phyloP scores from a whole-genome alignment of 345 rosid genomes.

The Clausena lansium region DNA sequence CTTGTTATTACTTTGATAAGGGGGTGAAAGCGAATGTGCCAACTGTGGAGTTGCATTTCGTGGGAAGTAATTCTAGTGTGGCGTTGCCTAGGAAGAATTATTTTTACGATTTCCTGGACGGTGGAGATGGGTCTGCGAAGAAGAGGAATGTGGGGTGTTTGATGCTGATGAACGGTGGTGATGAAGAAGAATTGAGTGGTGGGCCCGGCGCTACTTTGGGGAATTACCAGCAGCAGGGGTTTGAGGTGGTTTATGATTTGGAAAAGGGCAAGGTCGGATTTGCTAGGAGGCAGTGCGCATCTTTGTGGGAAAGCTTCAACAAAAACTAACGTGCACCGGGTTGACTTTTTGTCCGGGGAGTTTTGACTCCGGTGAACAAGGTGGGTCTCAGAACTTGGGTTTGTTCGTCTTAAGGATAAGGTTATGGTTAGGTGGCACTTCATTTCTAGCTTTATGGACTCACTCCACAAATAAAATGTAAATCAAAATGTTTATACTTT shows the following conservation, averaged over 20 bases:
- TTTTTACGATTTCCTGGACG: constrained; percentile 73
- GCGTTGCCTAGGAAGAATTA: constrained; percentile 77
- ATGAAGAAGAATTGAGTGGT: constrained; percentile 63
- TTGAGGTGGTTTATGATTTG: constrained; percentile 90
- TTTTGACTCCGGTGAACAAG: constrained; percentile 3
- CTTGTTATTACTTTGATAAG: constrained; percentile 60
- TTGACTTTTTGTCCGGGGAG: constrained; percentile 8
- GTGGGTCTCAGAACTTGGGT: background rate
- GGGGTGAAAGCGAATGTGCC: constrained; percentile 55
- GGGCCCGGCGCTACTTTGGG: constrained; percentile 85
- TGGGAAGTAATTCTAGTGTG: constrained; percentile 71
- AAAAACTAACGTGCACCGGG: constrained; percentile 32
- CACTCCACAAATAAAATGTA: constrained; percentile 1
- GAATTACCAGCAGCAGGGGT: constrained; percentile 94
- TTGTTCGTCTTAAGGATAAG: background rate
- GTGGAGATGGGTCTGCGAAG: constrained; percentile 38
- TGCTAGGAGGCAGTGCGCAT: constrained; percentile 76
- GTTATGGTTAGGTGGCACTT: constrained; percentile 11
- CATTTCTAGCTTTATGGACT: constrained; percentile 21
- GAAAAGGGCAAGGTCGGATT: constrained; percentile 74
- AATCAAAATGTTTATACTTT: constrained; percentile 9
- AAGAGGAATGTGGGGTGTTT: constrained; percentile 70
- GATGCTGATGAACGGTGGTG: constrained; percentile 95
- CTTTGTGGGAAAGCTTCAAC: constrained; percentile 74
- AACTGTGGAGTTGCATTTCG: constrained; percentile 51